phyloP scores from a whole-genome alignment of 139 green algal species.

The Desmodesmus armatus region DNA sequence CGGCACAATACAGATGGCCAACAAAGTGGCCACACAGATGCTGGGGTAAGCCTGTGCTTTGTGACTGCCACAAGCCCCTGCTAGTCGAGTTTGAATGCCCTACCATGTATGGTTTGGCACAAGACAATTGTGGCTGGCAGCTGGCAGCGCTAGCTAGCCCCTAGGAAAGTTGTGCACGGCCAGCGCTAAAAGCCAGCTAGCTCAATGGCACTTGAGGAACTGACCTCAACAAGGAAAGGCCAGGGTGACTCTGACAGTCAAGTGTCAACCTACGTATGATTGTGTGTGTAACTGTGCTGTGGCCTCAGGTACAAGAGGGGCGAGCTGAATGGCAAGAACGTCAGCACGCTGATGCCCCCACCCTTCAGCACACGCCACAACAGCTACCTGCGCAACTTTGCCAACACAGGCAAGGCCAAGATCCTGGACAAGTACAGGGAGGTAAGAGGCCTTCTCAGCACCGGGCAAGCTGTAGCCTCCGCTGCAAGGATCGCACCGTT shows the following conservation, averaged over 20 bases:
- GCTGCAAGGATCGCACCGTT: too few relatives aligned
- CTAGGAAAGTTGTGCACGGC: too few relatives aligned
- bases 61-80: too few relatives aligned
- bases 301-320: constrained; percentile 54
- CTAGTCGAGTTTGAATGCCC: too few relatives aligned
- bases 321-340: constrained; percentile 68
- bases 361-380: constrained; percentile 64
- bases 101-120: too few relatives aligned
- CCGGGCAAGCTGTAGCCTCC: neutral
- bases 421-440: constrained; percentile 59
- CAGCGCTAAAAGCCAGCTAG: too few relatives aligned
- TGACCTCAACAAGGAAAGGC: too few relatives aligned
- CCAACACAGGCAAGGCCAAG: constrained; percentile 49
- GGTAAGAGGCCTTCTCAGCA: constrained; percentile 52
- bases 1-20: constrained; percentile 55
- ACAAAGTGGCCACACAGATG: constrained; percentile 31
- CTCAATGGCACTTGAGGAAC: too few relatives aligned
- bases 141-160: too few relatives aligned
- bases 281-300: neutral
- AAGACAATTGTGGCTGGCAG: too few relatives aligned
- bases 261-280: too few relatives aligned
- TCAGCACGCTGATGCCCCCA: constrained; percentile 64
- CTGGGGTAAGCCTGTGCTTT: constrained; percentile 39
- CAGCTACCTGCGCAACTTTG: constrained; percentile 62
- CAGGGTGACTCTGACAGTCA: too few relatives aligned